These are phyloP conservation scores for Ilex paraguariensis DNA, from an alignment of 305 asterid species.

Conservation along the genomic window DNA sequence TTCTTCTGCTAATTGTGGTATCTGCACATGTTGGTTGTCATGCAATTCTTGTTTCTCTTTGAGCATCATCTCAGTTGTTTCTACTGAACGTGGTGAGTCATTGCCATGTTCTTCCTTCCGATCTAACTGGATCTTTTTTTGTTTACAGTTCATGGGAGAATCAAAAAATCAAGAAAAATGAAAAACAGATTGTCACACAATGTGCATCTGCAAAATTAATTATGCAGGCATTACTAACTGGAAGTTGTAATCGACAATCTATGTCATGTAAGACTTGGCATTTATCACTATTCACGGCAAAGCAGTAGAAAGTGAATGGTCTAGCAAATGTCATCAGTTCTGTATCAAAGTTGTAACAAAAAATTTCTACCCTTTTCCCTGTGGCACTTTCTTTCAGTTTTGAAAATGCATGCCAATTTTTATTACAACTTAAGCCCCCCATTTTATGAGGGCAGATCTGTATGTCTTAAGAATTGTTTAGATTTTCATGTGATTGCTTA, in stretches of 20 bases:
- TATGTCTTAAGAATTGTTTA: not conserved
- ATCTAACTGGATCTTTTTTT: slow-evolving; percentile 26
- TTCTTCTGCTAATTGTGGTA: slow-evolving; percentile 10
- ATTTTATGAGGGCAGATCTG: no score
- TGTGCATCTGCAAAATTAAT: no score
- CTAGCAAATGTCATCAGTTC: no score
- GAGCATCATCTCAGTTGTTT: slow-evolving; percentile 21
- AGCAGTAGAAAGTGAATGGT: no score
- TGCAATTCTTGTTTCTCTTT: slow-evolving; percentile 13
- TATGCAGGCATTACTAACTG: not conserved
- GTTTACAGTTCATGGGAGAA: slow-evolving; percentile 14
- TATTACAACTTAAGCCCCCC: no score
- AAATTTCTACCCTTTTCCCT: no score
- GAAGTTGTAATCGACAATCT: no score
- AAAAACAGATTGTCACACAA: not conserved
- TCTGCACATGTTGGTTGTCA: slow-evolving; percentile 16
- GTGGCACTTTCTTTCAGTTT: no score
- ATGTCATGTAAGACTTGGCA: not conserved
- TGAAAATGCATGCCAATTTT: no score
- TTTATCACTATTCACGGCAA: not conserved
- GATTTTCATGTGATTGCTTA: slow-evolving; percentile 1
- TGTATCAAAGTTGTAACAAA: no score
- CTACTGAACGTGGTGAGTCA: slow-evolving; percentile 13
- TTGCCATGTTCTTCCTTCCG: slow-evolving; percentile 19
- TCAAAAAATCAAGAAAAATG: not conserved